phyloP scores from a whole-genome alignment of 305 asterid genomes.

The Fraxinus sp. region DNA sequence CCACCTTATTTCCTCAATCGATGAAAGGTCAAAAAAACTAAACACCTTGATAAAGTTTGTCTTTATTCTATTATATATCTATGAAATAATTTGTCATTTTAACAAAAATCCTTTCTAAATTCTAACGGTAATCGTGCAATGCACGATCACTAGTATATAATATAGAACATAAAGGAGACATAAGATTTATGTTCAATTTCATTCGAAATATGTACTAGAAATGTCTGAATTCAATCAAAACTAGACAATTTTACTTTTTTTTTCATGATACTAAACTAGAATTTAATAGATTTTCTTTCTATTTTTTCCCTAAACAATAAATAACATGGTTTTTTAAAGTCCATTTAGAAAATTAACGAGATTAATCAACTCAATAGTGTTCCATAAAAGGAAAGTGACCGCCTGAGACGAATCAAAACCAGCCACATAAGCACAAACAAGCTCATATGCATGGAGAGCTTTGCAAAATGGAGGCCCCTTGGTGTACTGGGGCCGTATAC shows the following conservation, averaged over 20 bases:
- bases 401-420: not conserved
- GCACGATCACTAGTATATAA: too few relatives aligned
- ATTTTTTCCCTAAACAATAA: not conserved
- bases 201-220: not conserved
- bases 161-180: not conserved
- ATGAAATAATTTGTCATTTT: too few relatives aligned
- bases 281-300: too few relatives aligned
- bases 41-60: too few relatives aligned
- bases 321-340: not conserved
- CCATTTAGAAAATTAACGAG: not conserved
- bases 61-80: too few relatives aligned
- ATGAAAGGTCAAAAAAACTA: too few relatives aligned
- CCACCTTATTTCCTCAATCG: too few relatives aligned
- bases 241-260: not conserved
- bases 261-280: not conserved
- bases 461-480: too few relatives aligned
- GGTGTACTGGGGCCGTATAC: too few relatives aligned
- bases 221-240: not conserved
- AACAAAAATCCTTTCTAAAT: too few relatives aligned
- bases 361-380: not conserved
- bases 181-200: not conserved
- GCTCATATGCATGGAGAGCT: not conserved
- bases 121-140: too few relatives aligned
- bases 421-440: not conserved
- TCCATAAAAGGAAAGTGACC: not conserved